These are phyloP conservation scores for Purpureocillium lavendulum DNA, from an alignment of 2,329 filamentous ascomycete genomes.

Conservation along the genomic window DNA sequence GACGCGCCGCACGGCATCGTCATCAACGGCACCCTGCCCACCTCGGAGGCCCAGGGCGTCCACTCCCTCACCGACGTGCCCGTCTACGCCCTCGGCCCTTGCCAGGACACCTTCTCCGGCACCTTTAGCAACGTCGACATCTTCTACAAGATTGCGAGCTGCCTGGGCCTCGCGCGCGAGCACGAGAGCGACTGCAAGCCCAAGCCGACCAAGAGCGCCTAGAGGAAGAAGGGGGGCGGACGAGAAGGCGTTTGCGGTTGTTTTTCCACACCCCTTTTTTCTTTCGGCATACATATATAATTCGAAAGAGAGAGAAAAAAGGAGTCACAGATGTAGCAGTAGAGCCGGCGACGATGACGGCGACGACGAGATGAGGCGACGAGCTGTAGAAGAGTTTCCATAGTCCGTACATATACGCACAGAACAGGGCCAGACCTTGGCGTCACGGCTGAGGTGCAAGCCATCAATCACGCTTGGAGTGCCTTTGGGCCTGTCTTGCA, in stretches of 20 bases:
- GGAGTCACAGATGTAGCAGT: not conserved
- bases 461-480: no score
- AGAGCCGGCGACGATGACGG: not conserved
- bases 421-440: no score
- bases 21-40: conserved; percentile 66
- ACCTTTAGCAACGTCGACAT: conserved; percentile 64
- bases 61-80: conserved; percentile 73
- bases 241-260: no score
- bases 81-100: conserved; percentile 71
- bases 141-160: conserved; percentile 66
- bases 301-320: no score
- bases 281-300: no score
- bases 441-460: no score
- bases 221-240: not conserved
- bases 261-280: no score
- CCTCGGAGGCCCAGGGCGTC: conserved; percentile 56
- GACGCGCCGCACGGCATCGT: conserved; percentile 61
- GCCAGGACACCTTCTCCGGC: conserved; percentile 67
- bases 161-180: conserved; percentile 45
- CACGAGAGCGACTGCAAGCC: conserved; percentile 13
- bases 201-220: conserved; percentile 4
- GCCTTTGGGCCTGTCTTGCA: no score
- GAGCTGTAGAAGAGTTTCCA: conserved; percentile 1
- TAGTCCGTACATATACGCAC: no score
- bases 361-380: conserved; percentile 7